These are phyloP conservation scores for Salix arbutifolia DNA, from an alignment of 345 rosid genomes.

Conservation along the genomic window DNA sequence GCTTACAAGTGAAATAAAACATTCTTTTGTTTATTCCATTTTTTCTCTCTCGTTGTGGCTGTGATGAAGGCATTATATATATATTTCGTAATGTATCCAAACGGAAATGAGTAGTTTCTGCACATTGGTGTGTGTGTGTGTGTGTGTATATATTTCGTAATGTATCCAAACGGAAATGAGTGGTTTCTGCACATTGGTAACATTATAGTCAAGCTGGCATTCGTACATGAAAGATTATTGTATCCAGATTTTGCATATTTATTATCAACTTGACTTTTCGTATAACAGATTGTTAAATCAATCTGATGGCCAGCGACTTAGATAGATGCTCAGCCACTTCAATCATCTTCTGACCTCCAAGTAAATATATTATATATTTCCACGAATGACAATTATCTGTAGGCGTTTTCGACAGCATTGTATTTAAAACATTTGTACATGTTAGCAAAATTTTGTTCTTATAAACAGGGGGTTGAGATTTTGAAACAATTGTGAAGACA, in stretches of 20 bases:
- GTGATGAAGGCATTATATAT: background rate
- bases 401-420: background rate
- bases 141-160: background rate
- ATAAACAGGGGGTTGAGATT: background rate
- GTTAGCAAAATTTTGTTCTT: background rate
- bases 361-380: background rate
- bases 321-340: constrained; percentile 25
- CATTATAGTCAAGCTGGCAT: background rate
- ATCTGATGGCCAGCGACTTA: constrained; percentile 18
- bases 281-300: background rate
- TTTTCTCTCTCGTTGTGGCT: background rate
- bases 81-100: background rate
- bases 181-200: background rate
- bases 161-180: background rate
- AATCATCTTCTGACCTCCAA: background rate
- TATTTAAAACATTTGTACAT: background rate
- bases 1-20: constrained; percentile 2
- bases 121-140: too few relatives aligned
- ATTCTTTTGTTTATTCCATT: background rate
- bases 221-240: background rate
- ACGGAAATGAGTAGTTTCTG: background rate
- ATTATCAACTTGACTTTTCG: constrained; percentile 4
- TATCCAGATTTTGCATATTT: background rate
- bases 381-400: background rate
- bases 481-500: background rate